Evolutionary conservation across 1,284 basidiomycete species (phyloP), one percentile per base, ranked within the genome.

Genomic region (Vanrija pseudolonga): DNA sequence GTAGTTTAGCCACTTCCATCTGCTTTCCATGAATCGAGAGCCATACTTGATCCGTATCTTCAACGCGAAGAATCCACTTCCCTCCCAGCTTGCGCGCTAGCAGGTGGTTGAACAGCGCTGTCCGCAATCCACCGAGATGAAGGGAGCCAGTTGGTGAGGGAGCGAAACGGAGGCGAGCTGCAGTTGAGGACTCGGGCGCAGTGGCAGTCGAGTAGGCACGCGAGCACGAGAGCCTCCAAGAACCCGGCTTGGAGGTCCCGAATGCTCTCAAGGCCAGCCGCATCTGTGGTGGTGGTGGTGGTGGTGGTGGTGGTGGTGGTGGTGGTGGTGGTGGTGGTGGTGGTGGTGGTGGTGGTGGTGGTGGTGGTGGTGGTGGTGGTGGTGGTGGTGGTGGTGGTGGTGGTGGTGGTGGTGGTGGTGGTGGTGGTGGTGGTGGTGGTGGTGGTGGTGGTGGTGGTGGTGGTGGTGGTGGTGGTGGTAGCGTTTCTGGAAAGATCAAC

Each of bases 91-190:
- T 90, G 63, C 83, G 82, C 1, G 93, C 89, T 55, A 88, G 86
- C 0, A 98, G 77, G 68, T 97, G 83, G 71, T 98, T 98, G 78
- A 94, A 94, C 4, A 98, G 80, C 0, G 94, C 96, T 46, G 94
- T 98, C 18, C 96, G 80, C n/a, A 99, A 83, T 0, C 96, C 95
- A 2, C 95, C 95, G 1, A 99, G 84, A 76, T 98, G 95, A 2
- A 98, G 80, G 45, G 86, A 83, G 3, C 96, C 95, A 0, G 96
- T 99, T 0, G 96, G 96, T 0, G 95, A 98, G 0, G 96, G 95
- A 0, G 95, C 95, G 74, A 99, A 98, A 7, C 95, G 86, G 8
- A 98, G 67, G 47, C 80, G 69, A 8, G 72, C 64, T 19, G 55
- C 43, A 26, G 45, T 38, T 3, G 50, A 47, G 3, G 39, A 47